Evolutionary conservation across 2,329 filamentous ascomycete genomes (phyloP), one percentile per base, ranked within the genome.

Genomic region (Trichophaea hybrida): DNA sequence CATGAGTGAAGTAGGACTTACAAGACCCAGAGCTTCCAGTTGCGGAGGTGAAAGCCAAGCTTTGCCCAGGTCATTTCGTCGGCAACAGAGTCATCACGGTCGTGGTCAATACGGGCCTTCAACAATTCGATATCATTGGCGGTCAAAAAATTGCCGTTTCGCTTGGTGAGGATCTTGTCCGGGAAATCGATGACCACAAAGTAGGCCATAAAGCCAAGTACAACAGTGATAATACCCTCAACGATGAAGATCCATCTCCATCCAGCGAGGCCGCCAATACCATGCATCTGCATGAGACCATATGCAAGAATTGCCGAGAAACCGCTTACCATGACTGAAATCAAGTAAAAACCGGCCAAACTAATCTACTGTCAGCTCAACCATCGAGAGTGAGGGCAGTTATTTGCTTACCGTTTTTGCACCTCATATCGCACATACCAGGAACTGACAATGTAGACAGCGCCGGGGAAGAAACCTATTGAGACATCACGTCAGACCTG

Each of bases 261-360:
- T 43, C 81, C 81, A 1, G 72, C 72, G 15, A 84, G 72, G 5
- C 74, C 73, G 2, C 60, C 62, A 1, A 69, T 58, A 8, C 72
- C 73, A 13, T 71, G 59, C 72, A 75, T 69, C 34, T 71, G 74
- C 74, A 72, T 74, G 66, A 83, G 74, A 4, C 84, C 85, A 57
- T 81, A 88, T 10, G 85, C 82, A 1, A 88, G 74, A 51, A 88
- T 82, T 58, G 84, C 83, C 0, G 81, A 75, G 65, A 84, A 83
- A 1, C 80, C 84, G 0, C 80, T 78, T 0, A 84, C 81, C 5
- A 84, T 74, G 63, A 78, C 83, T 40, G 84, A 83, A 4, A 86
- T 75, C 13, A 87, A 76, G 69, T 86, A 87, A 68, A 88, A 88
- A n/a, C 24, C 46, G 7, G 60, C 58, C 34, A 62, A 49, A n/a